These are phyloP conservation scores for Colletotrichum theobromicola DNA, from an alignment of 2,329 filamentous ascomycete species.

Conservation along the genomic window DNA sequence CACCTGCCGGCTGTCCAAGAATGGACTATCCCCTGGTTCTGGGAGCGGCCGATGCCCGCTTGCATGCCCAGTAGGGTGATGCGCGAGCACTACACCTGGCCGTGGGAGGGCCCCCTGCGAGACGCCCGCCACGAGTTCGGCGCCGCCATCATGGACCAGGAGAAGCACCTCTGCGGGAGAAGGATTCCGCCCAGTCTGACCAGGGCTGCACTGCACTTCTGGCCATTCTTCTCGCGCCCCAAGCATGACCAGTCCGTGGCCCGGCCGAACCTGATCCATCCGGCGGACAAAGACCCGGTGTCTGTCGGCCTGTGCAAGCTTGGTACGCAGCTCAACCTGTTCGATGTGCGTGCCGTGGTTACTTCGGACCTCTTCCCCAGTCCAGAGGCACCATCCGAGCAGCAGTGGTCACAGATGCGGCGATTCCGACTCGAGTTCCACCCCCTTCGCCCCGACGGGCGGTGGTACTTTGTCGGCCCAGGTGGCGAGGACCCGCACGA, in stretches of 20 bases:
- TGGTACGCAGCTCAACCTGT: conserved; percentile 21
- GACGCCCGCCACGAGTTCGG: conserved; percentile 30
- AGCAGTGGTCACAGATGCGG: conserved; percentile 25
- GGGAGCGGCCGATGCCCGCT: conserved; percentile 25
- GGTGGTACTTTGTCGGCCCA: conserved; percentile 29
- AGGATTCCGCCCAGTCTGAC: conserved; percentile 20
- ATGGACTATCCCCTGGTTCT: conserved; percentile 24
- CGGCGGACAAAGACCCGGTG: conserved; percentile 24
- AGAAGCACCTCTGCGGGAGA: conserved; percentile 20
- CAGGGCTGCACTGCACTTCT: conserved; percentile 23
- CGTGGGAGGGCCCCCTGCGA: conserved; percentile 30
- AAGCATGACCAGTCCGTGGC: conserved; percentile 16
- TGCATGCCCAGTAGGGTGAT: neutral
- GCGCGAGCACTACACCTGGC: conserved; percentile 3
- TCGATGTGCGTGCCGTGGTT: conserved; percentile 26
- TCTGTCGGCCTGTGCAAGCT: conserved; percentile 25
- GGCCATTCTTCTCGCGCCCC: neutral
- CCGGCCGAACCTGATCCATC: conserved; percentile 23
- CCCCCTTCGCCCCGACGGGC: conserved; percentile 23
- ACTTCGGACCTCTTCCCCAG: conserved; percentile 22
- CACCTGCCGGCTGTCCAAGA: conserved; percentile 25
- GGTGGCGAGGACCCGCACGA: conserved; percentile 25
- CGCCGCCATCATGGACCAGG: conserved; percentile 18
- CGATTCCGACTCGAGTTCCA: conserved; percentile 27
- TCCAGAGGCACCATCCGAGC: neutral